Evolutionary conservation across 2,329 filamentous ascomycete species (phyloP).

Genomic region (Diplodia scrobiculata): DNA sequence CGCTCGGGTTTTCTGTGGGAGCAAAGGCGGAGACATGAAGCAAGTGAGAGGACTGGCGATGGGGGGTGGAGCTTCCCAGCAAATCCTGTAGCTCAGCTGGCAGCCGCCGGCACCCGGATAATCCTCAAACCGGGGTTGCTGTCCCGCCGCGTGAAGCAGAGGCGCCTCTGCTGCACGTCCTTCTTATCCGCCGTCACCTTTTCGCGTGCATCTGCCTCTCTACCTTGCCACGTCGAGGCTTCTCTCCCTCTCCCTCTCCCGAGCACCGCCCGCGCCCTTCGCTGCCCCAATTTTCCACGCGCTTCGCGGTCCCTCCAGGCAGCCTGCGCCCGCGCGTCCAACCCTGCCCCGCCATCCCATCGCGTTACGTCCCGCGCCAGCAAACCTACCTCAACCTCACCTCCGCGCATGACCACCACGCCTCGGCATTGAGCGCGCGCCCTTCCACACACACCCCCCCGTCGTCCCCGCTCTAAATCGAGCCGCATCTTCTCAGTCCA

Average conservation of each 20-base stretch:
- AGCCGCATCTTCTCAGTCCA: constrained; percentile 23
- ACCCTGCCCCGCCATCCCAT: constrained; percentile 29
- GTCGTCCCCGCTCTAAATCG: constrained; percentile 1
- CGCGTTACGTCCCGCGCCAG: constrained; percentile 27
- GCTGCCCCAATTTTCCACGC: constrained; percentile 8
- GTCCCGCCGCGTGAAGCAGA: constrained; percentile 15
- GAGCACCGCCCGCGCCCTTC: constrained; percentile 13
- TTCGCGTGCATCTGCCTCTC: constrained; percentile 27
- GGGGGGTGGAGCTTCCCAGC: constrained; percentile 23
- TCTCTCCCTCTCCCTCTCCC: not conserved
- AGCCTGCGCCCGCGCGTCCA: constrained; percentile 24
- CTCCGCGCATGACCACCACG: constrained; percentile 26
- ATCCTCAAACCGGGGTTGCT: constrained; percentile 18
- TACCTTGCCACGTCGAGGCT: constrained; percentile 14
- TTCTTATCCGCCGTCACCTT: constrained; percentile 26
- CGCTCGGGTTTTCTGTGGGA: constrained; percentile 9
- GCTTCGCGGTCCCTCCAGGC: constrained; percentile 15
- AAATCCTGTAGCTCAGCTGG: constrained; percentile 26
- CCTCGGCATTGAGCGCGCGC: constrained; percentile 28
- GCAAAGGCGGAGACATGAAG: constrained; percentile 16
- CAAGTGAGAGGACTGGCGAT: constrained; percentile 18
- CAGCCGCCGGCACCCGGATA: constrained; percentile 10
- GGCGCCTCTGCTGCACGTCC: constrained; percentile 22
- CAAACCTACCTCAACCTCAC: constrained; percentile 25
- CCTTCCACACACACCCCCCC: constrained; percentile 7